A percentile compares a stretch with the other conserved stretches of the same genome.
phyloP scores from a whole-genome alignment of 495 filamentous ascomycete genomes.

The Daldinia vernicosa region DNA sequence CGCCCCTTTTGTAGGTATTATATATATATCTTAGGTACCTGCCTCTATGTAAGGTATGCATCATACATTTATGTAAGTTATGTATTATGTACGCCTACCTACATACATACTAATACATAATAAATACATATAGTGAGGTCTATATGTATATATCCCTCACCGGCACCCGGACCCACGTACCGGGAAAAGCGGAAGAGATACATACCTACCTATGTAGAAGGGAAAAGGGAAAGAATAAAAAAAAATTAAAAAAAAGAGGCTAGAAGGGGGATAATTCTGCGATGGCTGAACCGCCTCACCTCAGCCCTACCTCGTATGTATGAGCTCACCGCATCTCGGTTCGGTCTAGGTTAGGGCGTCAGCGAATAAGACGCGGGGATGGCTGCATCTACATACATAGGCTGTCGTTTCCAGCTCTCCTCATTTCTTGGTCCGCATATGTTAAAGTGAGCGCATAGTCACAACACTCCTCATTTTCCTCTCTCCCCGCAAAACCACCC shows the following conservation, averaged over 20 bases:
- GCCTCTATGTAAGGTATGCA: too few relatives aligned
- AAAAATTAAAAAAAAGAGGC: not conserved
- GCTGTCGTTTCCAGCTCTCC: not conserved
- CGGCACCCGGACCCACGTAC: not conserved
- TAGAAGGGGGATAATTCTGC: not conserved
- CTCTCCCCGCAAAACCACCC: not conserved
- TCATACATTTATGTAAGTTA: not conserved
- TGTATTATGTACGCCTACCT: not conserved
- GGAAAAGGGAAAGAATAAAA: not conserved
- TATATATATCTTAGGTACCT: too few relatives aligned
- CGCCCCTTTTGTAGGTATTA: not conserved
- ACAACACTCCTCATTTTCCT: not conserved
- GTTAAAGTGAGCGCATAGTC: not conserved
- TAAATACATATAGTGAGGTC: too few relatives aligned
- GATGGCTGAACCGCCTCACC: constrained; percentile 10
- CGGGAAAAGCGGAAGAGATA: not conserved
- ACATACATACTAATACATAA: not conserved
- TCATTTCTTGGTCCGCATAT: not conserved
- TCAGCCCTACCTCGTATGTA: constrained; percentile 27
- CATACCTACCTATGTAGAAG: not conserved
- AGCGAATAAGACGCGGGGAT: not conserved
- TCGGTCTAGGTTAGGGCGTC: not conserved
- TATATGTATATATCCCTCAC: not conserved
- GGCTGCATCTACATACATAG: not conserved
- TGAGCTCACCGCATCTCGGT: constrained; percentile 2